Percentiles rank a stretch among this genome's conserved stretches.
Conservation (phyloP, 1,284 basidiomycete species). For the Grifola frondosa region DNA sequence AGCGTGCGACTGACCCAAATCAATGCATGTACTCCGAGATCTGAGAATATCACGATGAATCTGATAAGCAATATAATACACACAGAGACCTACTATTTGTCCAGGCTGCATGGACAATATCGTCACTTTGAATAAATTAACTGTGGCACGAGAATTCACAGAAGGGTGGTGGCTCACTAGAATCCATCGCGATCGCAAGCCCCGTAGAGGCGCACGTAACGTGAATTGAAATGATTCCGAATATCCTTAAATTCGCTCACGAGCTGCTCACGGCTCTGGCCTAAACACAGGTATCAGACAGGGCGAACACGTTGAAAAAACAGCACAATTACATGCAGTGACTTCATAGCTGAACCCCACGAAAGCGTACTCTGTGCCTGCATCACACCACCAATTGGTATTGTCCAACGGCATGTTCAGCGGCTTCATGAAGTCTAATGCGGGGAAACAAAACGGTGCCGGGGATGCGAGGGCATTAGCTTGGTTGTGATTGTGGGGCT, state of each 20-base stretch:
- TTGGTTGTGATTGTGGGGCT: constrained; percentile 12
- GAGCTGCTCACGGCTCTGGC: constrained; percentile 42
- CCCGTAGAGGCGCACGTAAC: constrained; percentile 75
- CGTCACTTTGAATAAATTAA: constrained; percentile 43
- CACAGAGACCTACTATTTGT: constrained; percentile 33
- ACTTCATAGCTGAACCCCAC: constrained; percentile 74
- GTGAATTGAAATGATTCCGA: constrained; percentile 54
- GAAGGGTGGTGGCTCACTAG: constrained; percentile 47
- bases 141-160: background rate
- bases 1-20: constrained; percentile 71
- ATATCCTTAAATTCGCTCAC: constrained; percentile 64
- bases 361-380: constrained; percentile 65
- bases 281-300: constrained; percentile 16
- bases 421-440: constrained; percentile 60
- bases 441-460: constrained; percentile 49
- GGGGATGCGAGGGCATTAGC: constrained; percentile 8
- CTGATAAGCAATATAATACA: background rate
- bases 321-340: constrained; percentile 33
- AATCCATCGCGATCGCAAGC: constrained; percentile 62
- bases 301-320: background rate
- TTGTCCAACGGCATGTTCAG: constrained; percentile 42
- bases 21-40: constrained; percentile 70
- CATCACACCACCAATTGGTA: constrained; percentile 63
- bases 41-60: constrained; percentile 15
- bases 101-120: constrained; percentile 74